phyloP scores from a whole-genome alignment of 164 flowering plant genomes.

The Liriodendron chinense region DNA sequence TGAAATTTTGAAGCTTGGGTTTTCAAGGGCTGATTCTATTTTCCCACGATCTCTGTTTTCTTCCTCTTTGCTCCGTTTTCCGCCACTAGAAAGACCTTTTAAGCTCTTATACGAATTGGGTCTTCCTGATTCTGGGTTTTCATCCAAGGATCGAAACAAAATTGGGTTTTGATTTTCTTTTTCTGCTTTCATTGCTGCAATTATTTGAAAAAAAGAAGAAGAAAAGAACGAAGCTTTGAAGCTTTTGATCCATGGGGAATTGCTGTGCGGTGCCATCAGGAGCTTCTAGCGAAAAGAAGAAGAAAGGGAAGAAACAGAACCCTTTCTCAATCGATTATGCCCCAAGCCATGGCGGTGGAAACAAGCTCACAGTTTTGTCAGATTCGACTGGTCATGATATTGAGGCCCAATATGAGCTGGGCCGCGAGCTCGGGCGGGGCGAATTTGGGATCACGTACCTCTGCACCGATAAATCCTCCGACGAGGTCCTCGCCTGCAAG shows the following conservation, averaged over 20 bases:
- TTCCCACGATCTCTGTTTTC: not conserved
- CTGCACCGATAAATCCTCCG: slow-evolving; percentile 58
- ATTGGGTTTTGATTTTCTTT: not conserved
- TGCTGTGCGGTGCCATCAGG: slow-evolving; percentile 53
- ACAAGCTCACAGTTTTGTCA: slow-evolving; percentile 48
- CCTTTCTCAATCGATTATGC: slow-evolving; percentile 56
- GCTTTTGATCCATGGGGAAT: slow-evolving; percentile 64
- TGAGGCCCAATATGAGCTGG: slow-evolving; percentile 55
- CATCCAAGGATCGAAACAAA: not conserved
- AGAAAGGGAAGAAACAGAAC: slow-evolving; percentile 48
- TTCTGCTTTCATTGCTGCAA: not conserved
- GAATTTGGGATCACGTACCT: slow-evolving; percentile 86
- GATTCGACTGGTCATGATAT: slow-evolving; percentile 69
- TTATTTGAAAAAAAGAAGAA: not conserved
- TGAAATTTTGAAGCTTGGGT: no score
- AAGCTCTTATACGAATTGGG: not conserved
- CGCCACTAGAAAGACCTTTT: not conserved
- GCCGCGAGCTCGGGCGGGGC: slow-evolving; percentile 79
- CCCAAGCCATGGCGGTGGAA: slow-evolving; percentile 20
- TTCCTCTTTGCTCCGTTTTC: not conserved
- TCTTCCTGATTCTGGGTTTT: not conserved
- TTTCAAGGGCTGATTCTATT: not conserved
- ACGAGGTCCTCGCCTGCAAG: slow-evolving; percentile 70
- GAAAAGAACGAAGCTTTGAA: not conserved
- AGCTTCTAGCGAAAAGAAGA: slow-evolving; percentile 22